These are phyloP conservation scores for Colletotrichum siamense DNA, from an alignment of 2,329 filamentous ascomycete genomes.

Conservation along the genomic window DNA sequence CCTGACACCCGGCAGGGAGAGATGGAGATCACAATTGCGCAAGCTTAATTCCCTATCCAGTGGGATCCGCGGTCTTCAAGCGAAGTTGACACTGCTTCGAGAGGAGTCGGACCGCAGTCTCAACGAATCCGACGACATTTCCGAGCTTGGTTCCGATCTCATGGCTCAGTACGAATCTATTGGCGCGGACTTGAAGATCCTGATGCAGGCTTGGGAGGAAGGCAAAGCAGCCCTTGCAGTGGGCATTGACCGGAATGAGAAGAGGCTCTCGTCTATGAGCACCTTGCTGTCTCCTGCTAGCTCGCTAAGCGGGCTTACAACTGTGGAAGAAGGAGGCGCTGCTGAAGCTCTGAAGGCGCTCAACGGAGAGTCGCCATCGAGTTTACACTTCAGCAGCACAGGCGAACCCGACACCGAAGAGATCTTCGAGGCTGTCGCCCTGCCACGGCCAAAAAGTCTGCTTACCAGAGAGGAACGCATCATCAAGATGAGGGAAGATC, in stretches of 20 bases:
- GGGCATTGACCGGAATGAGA: constrained; percentile 82
- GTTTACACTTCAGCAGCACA: constrained; percentile 55
- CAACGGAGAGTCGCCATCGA: constrained; percentile 69
- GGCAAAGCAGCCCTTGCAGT: constrained; percentile 83
- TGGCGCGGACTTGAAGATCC: constrained; percentile 80
- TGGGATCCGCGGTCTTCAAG: constrained; percentile 89
- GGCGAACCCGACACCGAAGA: constrained; percentile 74
- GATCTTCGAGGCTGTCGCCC: constrained; percentile 89
- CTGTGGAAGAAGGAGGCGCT: constrained; percentile 57
- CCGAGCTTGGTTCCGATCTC: constrained; percentile 78
- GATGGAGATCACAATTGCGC: constrained; percentile 84
- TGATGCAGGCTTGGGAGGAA: constrained; percentile 86
- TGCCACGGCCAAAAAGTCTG: constrained; percentile 70
- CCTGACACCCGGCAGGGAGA: constrained; percentile 77
- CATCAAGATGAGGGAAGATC: constrained; percentile 85
- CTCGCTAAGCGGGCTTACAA: constrained; percentile 72
- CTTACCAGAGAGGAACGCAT: constrained; percentile 89
- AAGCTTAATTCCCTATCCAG: constrained; percentile 89
- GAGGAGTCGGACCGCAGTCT: constrained; percentile 86
- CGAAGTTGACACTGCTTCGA: constrained; percentile 89
- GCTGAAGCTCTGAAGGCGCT: constrained; percentile 66
- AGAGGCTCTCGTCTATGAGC: constrained; percentile 69
- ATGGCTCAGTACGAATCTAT: constrained; percentile 95
- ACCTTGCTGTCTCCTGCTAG: constrained; percentile 62
- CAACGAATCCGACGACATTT: constrained; percentile 74